A percentile compares a stretch with the other conserved stretches of the same genome.
Evolutionary conservation across 31 red algal genomes (phyloP).

Genomic region (Bonnemaisonia californica): DNA sequence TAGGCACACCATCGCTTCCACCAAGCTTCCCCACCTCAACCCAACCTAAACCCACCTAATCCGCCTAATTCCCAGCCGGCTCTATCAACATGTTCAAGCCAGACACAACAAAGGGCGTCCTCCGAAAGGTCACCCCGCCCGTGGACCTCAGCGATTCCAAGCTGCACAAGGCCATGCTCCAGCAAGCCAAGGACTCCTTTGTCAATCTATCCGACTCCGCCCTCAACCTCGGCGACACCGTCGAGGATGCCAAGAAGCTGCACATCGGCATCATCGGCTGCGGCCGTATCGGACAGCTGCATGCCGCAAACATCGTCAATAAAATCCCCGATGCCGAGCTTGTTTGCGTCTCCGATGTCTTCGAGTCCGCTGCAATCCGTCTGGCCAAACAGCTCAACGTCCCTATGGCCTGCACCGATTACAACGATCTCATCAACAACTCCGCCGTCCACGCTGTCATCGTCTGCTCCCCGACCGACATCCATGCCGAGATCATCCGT

Average conservation of each 20-base stretch:
- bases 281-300: constrained; percentile 92
- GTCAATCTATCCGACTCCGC: constrained; percentile 48
- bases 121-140: neutral
- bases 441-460: constrained; percentile 88
- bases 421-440: constrained; percentile 74
- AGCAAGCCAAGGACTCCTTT: constrained; percentile 45
- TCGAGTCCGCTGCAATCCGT: constrained; percentile 79
- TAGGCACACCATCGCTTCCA: too few species aligned
- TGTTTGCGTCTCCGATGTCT: constrained; percentile 86
- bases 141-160: constrained; percentile 41
- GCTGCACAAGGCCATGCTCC: constrained; percentile 47
- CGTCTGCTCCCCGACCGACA: constrained; percentile 97
- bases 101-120: neutral
- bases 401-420: constrained; percentile 91
- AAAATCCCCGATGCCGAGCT: constrained; percentile 81
- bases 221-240: constrained; percentile 41
- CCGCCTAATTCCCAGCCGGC: too few species aligned
- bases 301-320: constrained; percentile 72
- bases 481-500: constrained; percentile 94
- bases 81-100: neutral
- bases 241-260: constrained; percentile 45
- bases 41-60: too few species aligned
- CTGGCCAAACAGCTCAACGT: constrained; percentile 73
- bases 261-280: constrained; percentile 96
- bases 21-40: too few species aligned